Conservation (phyloP, 2,329 filamentous ascomycete species). For the Thielaviopsis punctulata region DNA sequence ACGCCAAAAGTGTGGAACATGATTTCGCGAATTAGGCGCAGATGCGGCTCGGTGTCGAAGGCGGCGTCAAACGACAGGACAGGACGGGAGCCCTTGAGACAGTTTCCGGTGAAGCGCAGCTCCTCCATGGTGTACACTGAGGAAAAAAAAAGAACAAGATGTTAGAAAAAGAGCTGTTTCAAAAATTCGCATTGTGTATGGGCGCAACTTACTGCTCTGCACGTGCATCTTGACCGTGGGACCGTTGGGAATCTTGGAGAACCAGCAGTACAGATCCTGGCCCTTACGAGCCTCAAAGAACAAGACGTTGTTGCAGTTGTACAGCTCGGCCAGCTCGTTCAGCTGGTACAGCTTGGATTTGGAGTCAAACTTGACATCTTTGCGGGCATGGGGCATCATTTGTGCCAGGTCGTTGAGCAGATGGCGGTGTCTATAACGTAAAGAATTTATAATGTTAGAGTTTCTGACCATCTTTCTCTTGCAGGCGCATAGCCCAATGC, state of each 20-base stretch:
- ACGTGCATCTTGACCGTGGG: constrained; percentile 52
- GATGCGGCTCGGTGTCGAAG: constrained; percentile 68
- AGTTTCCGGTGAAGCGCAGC: constrained; percentile 92
- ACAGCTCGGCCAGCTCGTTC: constrained; percentile 58
- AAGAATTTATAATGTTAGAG: constrained; percentile 4
- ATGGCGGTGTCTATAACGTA: constrained; percentile 59
- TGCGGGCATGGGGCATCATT: constrained; percentile 79
- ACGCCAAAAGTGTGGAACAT: constrained; percentile 85
- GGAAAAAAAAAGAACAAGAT: neutral
- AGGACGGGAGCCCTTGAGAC: constrained; percentile 79
- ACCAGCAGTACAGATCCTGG: constrained; percentile 87
- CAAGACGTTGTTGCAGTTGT: constrained; percentile 86
- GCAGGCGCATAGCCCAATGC: constrained; percentile 10
- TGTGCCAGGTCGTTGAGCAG: constrained; percentile 75
- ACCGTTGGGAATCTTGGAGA: constrained; percentile 68
- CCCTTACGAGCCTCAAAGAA: constrained; percentile 94
- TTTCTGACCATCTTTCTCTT: neutral
- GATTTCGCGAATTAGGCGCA: constrained; percentile 73
- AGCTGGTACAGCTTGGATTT: constrained; percentile 76
- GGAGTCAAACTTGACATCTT: constrained; percentile 92
- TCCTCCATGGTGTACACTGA: constrained; percentile 90
- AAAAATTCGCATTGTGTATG: neutral
- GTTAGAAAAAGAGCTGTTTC: neutral
- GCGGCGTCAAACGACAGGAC: constrained; percentile 79
- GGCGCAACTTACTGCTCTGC: constrained; percentile 44